Conservation (phyloP, 2,329 filamentous ascomycete species). For the Penicillium capsulatum region DNA sequence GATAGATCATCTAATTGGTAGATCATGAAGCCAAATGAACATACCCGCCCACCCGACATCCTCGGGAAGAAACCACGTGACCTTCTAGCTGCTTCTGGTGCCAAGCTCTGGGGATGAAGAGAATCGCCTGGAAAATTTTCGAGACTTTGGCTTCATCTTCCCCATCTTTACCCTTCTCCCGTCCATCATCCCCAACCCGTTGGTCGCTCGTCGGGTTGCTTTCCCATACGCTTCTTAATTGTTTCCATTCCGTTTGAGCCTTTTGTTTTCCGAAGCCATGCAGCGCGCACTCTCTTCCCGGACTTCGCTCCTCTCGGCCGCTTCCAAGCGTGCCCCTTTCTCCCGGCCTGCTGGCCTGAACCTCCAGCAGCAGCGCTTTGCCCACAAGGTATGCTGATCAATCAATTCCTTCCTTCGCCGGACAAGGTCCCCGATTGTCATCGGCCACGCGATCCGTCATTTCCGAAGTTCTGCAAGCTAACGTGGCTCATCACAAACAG, state of each 20-base stretch:
- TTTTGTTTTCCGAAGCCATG: conserved; percentile 54
- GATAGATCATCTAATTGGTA: no score
- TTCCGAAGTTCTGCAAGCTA: conserved; percentile 16
- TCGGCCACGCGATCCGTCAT: conserved; percentile 15
- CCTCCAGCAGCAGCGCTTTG: conserved; percentile 88
- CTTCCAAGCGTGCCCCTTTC: conserved; percentile 54
- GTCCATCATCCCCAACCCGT: conserved; percentile 24
- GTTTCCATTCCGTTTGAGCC: conserved; percentile 23
- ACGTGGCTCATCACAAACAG: conserved; percentile 49
- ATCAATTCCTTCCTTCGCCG: conserved; percentile 1
- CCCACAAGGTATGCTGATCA: conserved; percentile 74
- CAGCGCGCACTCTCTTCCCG: conserved; percentile 89
- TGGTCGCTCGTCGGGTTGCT: conserved; percentile 32
- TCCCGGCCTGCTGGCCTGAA: conserved; percentile 61
- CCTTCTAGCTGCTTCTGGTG: conserved; percentile 42
- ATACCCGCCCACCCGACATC: conserved; percentile 16
- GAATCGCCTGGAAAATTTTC: conserved; percentile 42
- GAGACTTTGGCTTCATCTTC: conserved; percentile 39
- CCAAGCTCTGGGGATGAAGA: conserved; percentile 42
- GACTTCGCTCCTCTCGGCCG: conserved; percentile 70
- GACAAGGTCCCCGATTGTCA: neutral
- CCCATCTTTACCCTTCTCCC: conserved; percentile 28
- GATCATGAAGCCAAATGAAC: neutral
- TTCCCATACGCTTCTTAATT: conserved; percentile 12
- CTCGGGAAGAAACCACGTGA: conserved; percentile 36